Evolutionary conservation across 2,329 filamentous ascomycete genomes (phyloP).

Genomic region (Leptoxyphium fumago): DNA sequence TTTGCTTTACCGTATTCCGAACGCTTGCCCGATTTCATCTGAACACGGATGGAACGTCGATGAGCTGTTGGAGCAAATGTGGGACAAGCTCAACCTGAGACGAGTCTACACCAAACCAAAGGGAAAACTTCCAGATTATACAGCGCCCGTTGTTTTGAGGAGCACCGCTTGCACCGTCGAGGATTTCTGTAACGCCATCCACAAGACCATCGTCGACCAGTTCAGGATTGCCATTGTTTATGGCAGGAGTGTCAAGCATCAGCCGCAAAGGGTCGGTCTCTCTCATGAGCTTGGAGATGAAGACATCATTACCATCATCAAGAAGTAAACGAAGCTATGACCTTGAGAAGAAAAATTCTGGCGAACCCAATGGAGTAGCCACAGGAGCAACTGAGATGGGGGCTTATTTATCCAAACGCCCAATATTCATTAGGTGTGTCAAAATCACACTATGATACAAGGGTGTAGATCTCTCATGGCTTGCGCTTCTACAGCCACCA

Average conservation of each 20-base stretch:
- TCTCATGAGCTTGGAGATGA: conserved; percentile 86
- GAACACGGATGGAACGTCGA: conserved; percentile 95
- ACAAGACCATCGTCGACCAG: conserved; percentile 87
- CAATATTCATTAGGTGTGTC: too few relatives aligned
- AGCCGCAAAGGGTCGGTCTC: conserved; percentile 88
- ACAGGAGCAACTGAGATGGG: too few relatives aligned
- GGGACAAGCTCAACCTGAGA: conserved; percentile 85
- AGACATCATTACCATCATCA: conserved; percentile 53
- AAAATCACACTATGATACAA: too few relatives aligned
- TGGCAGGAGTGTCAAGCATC: conserved; percentile 95
- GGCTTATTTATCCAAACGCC: too few relatives aligned
- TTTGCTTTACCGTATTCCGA: conserved; percentile 88
- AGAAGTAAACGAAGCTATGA: conserved; percentile 10
- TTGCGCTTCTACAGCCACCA: too few relatives aligned
- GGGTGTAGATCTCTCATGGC: too few relatives aligned
- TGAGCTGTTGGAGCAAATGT: conserved; percentile 94
- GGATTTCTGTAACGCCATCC: conserved; percentile 96
- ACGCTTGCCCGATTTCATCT: conserved; percentile 91
- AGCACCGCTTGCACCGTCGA: conserved; percentile 76
- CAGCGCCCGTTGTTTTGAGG: conserved; percentile 75
- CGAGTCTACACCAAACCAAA: conserved; percentile 98
- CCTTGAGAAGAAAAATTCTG: too few relatives aligned
- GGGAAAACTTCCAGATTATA: conserved; percentile 85
- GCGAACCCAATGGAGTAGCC: too few relatives aligned
- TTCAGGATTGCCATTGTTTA: conserved; percentile 95